Evolutionary conservation across 371 early-diverging fungal genomes (phyloP), one percentile per base, ranked within the genome.

Genomic region (Actinomortierella wolfii): DNA sequence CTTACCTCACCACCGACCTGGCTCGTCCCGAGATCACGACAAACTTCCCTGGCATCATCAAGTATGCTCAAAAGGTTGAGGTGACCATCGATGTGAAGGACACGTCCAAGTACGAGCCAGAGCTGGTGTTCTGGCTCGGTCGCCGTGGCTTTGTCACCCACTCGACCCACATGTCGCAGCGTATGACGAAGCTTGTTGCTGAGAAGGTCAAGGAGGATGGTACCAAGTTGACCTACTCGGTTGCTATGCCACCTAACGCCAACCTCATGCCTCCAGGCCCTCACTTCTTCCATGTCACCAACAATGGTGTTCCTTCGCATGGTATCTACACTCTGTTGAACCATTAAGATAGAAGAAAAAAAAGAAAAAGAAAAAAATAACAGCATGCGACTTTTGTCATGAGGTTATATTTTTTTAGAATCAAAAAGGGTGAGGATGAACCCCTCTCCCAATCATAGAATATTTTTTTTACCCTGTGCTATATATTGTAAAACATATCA

Each of bases 141-240:
- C 63, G 78, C 25, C 71, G 78, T 45, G 87, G 87, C 2, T 85
- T 88, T 60, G 81, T 82, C 45, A 89, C 89, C 13, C 89, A 89
- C 58, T 83, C 86, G 14, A 79, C 82, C 51, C 84, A 86, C 59
- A 86, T 89, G 85, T 83, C 82, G 6, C 87, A 86, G 56, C 76
- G 88, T 17, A 56, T 61, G 82, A 83, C 64, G 76, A 81, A 48
- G 66, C 59, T 60, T 50, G 81, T 53, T 17, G 50, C 20, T 55
- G 78, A 51, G 49, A 63, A 52, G 57, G 76, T 1, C 55, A 66
- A 14, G 45, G 69, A 8, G 76, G 76, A 54, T 11, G 75, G 29
- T 63, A 79, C 59, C 57, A 67, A 8, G 40, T 76, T 51, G 43
- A 65, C 61, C 11, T 63, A 61, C 26, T 59, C 59, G 11, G 66